Evolutionary conservation across 176 grass and related monocot species (phyloP).

Genomic region (Carex cristatella): DNA sequence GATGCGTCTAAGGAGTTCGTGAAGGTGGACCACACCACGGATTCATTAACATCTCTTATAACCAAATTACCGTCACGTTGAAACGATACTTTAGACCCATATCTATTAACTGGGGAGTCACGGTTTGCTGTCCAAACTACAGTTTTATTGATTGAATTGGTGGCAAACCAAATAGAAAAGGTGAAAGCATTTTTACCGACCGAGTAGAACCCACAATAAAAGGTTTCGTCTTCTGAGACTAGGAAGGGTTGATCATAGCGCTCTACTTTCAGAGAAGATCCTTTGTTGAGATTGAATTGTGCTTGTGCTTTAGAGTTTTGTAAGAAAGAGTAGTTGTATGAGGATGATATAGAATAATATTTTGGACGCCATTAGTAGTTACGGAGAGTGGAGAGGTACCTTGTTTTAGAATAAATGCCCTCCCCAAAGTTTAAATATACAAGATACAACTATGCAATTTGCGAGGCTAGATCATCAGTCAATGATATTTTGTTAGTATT

Average conservation of each 20-base stretch:
- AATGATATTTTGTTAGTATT: no score
- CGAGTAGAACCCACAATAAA: conserved; percentile 59
- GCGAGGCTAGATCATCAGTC: no score
- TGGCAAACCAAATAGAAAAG: conserved; percentile 64
- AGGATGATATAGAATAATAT: neutral
- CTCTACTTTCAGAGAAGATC: conserved; percentile 13
- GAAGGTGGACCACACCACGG: conserved; percentile 40
- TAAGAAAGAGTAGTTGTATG: neutral
- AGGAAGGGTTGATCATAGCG: conserved; percentile 2
- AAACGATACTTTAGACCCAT: conserved; percentile 23
- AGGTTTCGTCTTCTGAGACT: conserved; percentile 13
- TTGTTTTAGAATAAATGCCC: neutral
- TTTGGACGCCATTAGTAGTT: neutral
- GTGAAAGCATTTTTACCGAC: conserved; percentile 51
- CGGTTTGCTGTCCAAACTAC: conserved; percentile 27
- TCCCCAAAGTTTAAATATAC: no score
- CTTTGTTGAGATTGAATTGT: conserved; percentile 17
- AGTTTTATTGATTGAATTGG: conserved; percentile 24
- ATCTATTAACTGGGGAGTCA: conserved; percentile 43
- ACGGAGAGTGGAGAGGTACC: neutral
- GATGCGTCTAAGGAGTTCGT: conserved; percentile 20
- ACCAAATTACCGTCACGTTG: neutral
- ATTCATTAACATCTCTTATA: conserved; percentile 55
- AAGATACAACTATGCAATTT: no score
- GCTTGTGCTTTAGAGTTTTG: neutral